Evolutionary conservation across 2,329 filamentous ascomycete species (phyloP), one percentile per base, ranked within the genome.

Genomic region (Verticillium longisporum): DNA sequence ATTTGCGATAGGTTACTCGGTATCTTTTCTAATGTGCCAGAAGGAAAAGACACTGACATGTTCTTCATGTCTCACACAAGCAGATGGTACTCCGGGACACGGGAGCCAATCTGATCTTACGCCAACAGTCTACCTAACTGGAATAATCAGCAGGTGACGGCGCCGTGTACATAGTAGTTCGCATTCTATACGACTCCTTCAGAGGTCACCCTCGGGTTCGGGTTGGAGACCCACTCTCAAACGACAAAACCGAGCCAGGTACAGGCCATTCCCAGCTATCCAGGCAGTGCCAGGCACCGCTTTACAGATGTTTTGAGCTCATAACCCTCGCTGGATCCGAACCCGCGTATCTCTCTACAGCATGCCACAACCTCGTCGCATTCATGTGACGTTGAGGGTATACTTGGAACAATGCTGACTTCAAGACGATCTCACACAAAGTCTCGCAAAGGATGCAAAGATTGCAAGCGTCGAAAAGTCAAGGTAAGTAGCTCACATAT

Each of bases 401-500:
- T 18, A 50, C 45, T 21, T 50, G 9, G 45, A 6, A 21, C 7
- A 50, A 50, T 50, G 45, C 21, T 50, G 18, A 50, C 33, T 26
- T 50, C 45, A 50, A n/a, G 45, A 9, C 45, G 45, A 10, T 50
- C 45, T 50, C 71, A 73, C 6, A 78, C 69, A 55, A 73, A 73
- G 62, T 72, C 71, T 60, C 68, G 71, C 11, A 72, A 65, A 13
- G 71, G 71, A 53, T 73, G 71, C 61, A 60, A 60, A 50, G 69
- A 71, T 62, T 73, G 71, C 63, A 73, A 73, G 64, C 65, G 68
- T 7, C 69, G 71, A 38, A 73, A 72, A 60, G 70, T 73, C 32
- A 73, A 73, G 66, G 71, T 72, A 64, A 50, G 69, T 61, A 33
- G 33, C 14, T 26, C 45, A 7, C 34, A 9, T 36, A 13, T 36